These are phyloP conservation scores for Candida xiaguanensis DNA, from an alignment of 805 yeast genomes.

Conservation along the genomic window DNA sequence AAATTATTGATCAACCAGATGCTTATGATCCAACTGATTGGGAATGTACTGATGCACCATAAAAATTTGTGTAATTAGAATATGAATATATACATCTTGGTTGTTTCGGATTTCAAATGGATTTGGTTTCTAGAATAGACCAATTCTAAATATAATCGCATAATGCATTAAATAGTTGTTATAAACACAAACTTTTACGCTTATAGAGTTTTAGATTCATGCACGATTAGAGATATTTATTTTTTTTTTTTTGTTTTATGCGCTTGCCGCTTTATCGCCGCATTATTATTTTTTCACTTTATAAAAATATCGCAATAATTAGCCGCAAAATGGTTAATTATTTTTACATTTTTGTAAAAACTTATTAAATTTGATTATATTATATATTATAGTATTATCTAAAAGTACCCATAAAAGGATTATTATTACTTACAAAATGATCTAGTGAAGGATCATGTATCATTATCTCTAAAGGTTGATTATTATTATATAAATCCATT, in stretches of 20 bases:
- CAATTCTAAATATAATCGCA: no score
- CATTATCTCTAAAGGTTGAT: constrained; percentile 6
- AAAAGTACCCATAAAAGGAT: constrained; percentile 8
- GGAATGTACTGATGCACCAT: constrained; percentile 65
- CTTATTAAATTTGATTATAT: no score
- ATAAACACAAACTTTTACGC: no score
- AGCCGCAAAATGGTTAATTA: background rate
- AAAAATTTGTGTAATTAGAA: constrained; percentile 1
- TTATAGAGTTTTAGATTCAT: no score
- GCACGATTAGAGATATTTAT: background rate
- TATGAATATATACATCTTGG: background rate
- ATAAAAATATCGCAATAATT: no score
- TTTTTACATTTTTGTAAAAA: no score
- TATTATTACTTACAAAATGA: constrained; percentile 7
- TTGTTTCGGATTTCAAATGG: background rate
- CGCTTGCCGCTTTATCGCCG: background rate
- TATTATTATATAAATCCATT: background rate
- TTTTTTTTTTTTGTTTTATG: background rate
- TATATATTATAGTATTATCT: background rate
- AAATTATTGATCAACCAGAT: constrained; percentile 24
- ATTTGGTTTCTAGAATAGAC: background rate
- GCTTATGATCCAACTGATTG: constrained; percentile 73
- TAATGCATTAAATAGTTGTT: no score
- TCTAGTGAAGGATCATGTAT: constrained; percentile 5
- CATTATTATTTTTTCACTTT: no score